phyloP scores from a whole-genome alignment of 345 rosid genomes.

The Salix purpurea region DNA sequence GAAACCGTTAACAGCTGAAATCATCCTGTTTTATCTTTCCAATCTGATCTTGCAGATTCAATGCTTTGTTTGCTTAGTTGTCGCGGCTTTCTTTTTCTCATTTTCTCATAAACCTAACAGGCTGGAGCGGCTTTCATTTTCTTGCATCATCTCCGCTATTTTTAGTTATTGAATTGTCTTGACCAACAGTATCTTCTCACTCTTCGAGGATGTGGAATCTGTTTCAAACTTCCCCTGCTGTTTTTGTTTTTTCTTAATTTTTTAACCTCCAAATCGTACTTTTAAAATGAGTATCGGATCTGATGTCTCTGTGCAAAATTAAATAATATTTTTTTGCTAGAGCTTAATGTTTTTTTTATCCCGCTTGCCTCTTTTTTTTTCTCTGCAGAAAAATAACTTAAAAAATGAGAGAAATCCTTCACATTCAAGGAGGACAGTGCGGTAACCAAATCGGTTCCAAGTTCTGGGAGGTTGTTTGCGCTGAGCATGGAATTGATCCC shows the following conservation, averaged over 20 bases:
- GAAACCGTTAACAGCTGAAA: background rate
- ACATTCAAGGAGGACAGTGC: constrained; percentile 29
- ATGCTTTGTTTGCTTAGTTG: background rate
- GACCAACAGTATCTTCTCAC: background rate
- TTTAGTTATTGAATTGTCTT: background rate
- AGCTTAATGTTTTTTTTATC: background rate
- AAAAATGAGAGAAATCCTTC: constrained; percentile 29
- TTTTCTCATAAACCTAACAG: background rate
- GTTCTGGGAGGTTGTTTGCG: constrained; percentile 30
- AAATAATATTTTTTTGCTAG: background rate
- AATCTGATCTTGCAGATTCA: background rate
- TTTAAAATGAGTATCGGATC: background rate
- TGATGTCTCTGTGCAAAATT: background rate
- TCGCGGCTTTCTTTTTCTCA: background rate
- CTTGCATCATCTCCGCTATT: background rate
- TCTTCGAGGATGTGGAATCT: background rate
- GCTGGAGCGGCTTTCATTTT: background rate
- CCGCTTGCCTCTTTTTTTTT: too few relatives aligned
- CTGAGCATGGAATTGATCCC: constrained; percentile 25
- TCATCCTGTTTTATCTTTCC: background rate
- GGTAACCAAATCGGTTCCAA: constrained; percentile 29
- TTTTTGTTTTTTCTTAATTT: background rate
- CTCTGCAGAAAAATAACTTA: background rate
- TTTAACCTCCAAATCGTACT: background rate
- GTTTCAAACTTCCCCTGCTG: background rate